phyloP scores from a whole-genome alignment of 805 yeast species.

The Wickerhamomyces subpelliculosus region DNA sequence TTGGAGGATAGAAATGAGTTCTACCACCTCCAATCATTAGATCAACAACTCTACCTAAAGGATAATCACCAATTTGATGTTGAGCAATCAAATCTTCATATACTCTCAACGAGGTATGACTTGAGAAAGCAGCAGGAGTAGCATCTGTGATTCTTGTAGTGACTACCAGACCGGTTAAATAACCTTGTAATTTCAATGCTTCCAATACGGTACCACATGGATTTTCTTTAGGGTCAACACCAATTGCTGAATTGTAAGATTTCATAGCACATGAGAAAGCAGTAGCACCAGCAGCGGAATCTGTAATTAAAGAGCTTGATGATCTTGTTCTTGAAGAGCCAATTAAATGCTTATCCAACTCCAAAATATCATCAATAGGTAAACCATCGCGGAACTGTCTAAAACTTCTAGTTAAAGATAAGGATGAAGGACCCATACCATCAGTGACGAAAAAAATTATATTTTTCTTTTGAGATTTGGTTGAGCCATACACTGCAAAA shows the following conservation, averaged over 20 bases:
- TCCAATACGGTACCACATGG: slow-evolving; percentile 90
- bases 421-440: slow-evolving; percentile 92
- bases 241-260: slow-evolving; percentile 86
- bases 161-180: slow-evolving; percentile 82
- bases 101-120: slow-evolving; percentile 70
- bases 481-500: not conserved
- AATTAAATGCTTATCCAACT: slow-evolving; percentile 61
- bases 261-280: slow-evolving; percentile 84
- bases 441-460: slow-evolving; percentile 86
- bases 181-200: slow-evolving; percentile 78
- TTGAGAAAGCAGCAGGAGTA: slow-evolving; percentile 84
- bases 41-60: slow-evolving; percentile 75
- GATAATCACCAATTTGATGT: slow-evolving; percentile 78
- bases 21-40: slow-evolving; percentile 89
- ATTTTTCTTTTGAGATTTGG: slow-evolving; percentile 44
- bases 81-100: slow-evolving; percentile 84
- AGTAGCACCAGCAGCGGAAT: slow-evolving; percentile 96
- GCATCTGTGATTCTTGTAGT: slow-evolving; percentile 93
- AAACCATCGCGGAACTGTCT: slow-evolving; percentile 54
- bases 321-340: slow-evolving; percentile 87
- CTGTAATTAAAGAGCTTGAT: slow-evolving; percentile 71
- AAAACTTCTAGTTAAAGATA: slow-evolving; percentile 73
- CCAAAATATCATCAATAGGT: slow-evolving; percentile 46
- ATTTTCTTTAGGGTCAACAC: slow-evolving; percentile 57
- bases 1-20: slow-evolving; percentile 64